These are phyloP conservation scores for Dentiscutata heterogama DNA, from an alignment of 371 early-diverging fungal genomes.

Conservation along the genomic window DNA sequence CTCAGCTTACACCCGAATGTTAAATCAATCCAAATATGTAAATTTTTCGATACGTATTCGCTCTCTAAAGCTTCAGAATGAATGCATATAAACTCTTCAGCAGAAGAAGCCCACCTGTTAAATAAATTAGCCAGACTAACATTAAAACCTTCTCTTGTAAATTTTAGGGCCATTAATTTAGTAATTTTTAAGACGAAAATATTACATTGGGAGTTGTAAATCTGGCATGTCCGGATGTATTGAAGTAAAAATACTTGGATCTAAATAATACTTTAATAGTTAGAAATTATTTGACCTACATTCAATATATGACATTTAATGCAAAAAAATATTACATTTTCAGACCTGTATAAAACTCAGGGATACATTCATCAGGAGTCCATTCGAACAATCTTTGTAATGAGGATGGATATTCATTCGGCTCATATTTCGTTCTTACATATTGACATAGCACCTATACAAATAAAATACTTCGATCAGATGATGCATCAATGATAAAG, in stretches of 20 bases:
- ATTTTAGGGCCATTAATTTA: no score
- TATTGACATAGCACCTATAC: conserved; percentile 69
- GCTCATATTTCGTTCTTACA: conserved; percentile 76
- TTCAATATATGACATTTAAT: neutral
- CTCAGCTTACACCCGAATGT: conserved; percentile 82
- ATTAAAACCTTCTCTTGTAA: neutral
- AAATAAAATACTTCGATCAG: neutral
- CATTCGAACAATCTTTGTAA: conserved; percentile 72
- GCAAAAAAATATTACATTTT: neutral
- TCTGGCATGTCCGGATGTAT: conserved; percentile 78
- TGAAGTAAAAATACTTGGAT: conserved; percentile 71
- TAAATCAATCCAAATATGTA: conserved; percentile 86
- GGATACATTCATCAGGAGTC: conserved; percentile 84
- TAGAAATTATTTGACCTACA: no score
- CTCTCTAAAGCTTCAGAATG: conserved; percentile 80
- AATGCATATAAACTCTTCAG: conserved; percentile 71
- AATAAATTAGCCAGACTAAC: neutral
- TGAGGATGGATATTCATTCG: conserved; percentile 76
- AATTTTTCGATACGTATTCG: conserved; percentile 76
- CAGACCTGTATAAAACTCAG: conserved; percentile 73
- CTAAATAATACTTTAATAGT: conserved; percentile 41
- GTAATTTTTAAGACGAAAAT: neutral
- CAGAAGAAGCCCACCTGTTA: conserved; percentile 67
- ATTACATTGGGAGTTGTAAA: conserved; percentile 63
- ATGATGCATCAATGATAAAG: neutral